Evolutionary conservation across 768 basidiomycete genomes (phyloP).

Genomic region (Russula griseocarnosa): DNA sequence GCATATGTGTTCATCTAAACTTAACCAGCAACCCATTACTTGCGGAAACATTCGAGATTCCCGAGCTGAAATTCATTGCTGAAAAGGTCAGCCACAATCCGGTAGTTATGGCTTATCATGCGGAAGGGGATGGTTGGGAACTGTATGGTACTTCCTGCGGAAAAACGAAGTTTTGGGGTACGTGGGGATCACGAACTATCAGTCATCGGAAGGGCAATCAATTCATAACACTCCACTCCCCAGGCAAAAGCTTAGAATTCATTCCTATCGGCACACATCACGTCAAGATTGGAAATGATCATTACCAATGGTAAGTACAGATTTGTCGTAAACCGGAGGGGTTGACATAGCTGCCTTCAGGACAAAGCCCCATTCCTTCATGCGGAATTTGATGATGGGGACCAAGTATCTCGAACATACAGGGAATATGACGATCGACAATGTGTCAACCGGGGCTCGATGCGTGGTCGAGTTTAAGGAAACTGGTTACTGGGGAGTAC

Average conservation of each 20-base stretch:
- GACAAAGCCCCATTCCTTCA: conserved; percentile 84
- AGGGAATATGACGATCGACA: conserved; percentile 74
- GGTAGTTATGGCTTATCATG: conserved; percentile 80
- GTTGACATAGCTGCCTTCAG: conserved; percentile 38
- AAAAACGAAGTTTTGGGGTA: conserved; percentile 89
- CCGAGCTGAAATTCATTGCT: conserved; percentile 74
- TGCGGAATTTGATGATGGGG: conserved; percentile 86
- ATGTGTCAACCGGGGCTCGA: conserved; percentile 48
- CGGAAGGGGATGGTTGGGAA: conserved; percentile 75
- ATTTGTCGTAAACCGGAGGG: neutral
- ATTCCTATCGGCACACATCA: conserved; percentile 72
- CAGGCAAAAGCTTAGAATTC: conserved; percentile 87
- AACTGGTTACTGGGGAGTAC: conserved; percentile 76
- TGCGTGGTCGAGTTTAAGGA: conserved; percentile 85
- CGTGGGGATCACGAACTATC: conserved; percentile 32
- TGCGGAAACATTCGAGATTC: conserved; percentile 83
- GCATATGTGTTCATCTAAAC: conserved; percentile 3
- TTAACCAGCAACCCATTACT: conserved; percentile 74
- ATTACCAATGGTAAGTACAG: conserved; percentile 61
- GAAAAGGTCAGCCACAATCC: conserved; percentile 88
- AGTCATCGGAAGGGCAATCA: conserved; percentile 25
- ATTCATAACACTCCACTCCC: conserved; percentile 23
- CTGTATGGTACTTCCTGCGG: conserved; percentile 72
- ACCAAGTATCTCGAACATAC: conserved; percentile 87
- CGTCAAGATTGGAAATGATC: conserved; percentile 61